Evolutionary conservation across 1,284 basidiomycete genomes (phyloP), one percentile per base, ranked within the genome.

Genomic region (Veloporphyrellus conicus): DNA sequence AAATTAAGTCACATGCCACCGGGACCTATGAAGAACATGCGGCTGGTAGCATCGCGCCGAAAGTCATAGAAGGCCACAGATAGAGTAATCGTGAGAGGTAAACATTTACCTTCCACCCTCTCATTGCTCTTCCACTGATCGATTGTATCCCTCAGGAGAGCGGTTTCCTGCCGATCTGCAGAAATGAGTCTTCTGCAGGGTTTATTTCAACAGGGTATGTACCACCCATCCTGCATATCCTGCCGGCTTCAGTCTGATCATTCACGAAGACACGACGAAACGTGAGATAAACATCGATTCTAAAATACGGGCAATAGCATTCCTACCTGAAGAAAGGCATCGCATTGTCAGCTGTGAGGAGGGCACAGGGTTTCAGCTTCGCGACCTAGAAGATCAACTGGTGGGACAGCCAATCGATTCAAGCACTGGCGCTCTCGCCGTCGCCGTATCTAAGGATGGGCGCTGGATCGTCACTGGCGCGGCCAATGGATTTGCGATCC

Each of bases 361-460:
- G 25, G 43, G 3, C 23, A 23, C 45, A 20, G 31, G 31, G 2
- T 27, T 45, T 28, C 44, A 48, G 40, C 22, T 58, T 14, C 54
- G 56, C 37, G 19, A 31, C 16, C 33, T 45, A 3, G 39, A 33
- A 1, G 11, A 55, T 22, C 6, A 20, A 4, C 9, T 55, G 6
- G 45, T 58, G 42, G 56, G 54, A 25, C 41, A 58, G 27, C 15
- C 29, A 7, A 41, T 55, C 14, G 56, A 40, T 6, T 37, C 49
- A n/a, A 41, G 18, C 11, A 39, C 23, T 33, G 32, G 35, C 14
- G 28, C 34, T 10, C 43, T 58, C 6, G 39, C 51, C 12, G 35
- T 56, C 20, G 54, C 47, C 3, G 12, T 29, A 38, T 57, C 55
- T 29, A 39, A 9, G 6, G 57, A 57, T 35, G 57, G 57, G 19